Percentiles rank a stretch among this genome's conserved stretches.
These are phyloP conservation scores for Lepidopterella palustris DNA, from an alignment of 495 filamentous ascomycete genomes.

Conservation along the genomic window DNA sequence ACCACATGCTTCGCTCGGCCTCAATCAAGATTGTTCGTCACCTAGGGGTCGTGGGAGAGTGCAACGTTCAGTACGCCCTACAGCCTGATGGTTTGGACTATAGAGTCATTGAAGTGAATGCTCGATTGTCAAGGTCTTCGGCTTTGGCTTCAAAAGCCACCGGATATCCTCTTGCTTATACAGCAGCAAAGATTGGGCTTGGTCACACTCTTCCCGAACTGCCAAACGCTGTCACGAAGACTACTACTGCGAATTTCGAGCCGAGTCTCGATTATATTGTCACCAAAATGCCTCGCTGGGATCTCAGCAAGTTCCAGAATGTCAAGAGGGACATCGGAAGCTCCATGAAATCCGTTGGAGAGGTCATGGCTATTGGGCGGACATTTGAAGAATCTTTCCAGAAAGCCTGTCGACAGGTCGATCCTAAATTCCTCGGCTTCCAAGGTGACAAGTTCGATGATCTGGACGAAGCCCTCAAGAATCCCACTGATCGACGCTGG, in stretches of 20 bases:
- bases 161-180: constrained; percentile 92
- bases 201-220: constrained; percentile 91
- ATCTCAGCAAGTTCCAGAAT: constrained; percentile 96
- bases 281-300: constrained; percentile 97
- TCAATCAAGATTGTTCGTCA: constrained; percentile 99
- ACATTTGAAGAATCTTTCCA: constrained; percentile 99
- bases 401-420: constrained; percentile 94
- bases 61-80: constrained; percentile 97
- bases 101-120: constrained; percentile 98
- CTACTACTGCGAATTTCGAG: constrained; percentile 97
- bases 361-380: constrained; percentile 98
- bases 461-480: constrained; percentile 79
- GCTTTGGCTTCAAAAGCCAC: constrained; percentile 95
- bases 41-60: constrained; percentile 94
- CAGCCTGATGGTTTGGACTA: constrained; percentile 97
- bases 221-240: constrained; percentile 96
- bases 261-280: constrained; percentile 95
- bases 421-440: constrained; percentile 84
- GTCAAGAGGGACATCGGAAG: constrained; percentile 96
- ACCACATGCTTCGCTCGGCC: constrained; percentile 97
- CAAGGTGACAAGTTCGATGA: constrained; percentile 93
- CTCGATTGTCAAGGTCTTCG: constrained; percentile 88
- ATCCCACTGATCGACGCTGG: constrained; percentile 94
- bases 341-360: constrained; percentile 95
- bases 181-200: constrained; percentile 89